Conservation (phyloP, 176 grass and related monocot species). For the Oryza australiensis region DNA sequence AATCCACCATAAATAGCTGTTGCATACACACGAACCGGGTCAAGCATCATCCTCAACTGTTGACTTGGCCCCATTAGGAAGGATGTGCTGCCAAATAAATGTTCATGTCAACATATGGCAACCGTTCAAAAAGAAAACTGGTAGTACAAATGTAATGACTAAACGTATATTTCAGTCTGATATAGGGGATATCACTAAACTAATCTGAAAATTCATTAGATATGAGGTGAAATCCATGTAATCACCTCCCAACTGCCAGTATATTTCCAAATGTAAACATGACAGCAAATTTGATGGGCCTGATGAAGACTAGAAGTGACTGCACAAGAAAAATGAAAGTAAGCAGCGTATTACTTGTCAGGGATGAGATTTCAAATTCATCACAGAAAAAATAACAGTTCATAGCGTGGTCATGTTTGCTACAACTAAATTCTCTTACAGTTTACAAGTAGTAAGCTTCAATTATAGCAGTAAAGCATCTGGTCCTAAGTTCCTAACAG, state of each 20-base stretch:
- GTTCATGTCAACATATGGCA: constrained; percentile 42
- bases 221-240: constrained; percentile 4
- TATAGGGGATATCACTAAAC: background rate
- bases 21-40: constrained; percentile 70
- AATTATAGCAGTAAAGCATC: background rate
- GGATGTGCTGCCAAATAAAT: constrained; percentile 76
- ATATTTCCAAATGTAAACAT: constrained; percentile 93
- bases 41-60: constrained; percentile 91
- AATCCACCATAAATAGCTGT: constrained; percentile 74
- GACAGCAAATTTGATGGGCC: constrained; percentile 83
- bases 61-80: constrained; percentile 73
- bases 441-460: background rate
- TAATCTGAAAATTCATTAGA: background rate
- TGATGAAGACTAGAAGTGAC: constrained; percentile 70
- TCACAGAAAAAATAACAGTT: background rate
- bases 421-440: background rate
- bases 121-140: constrained; percentile 12
- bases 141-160: background rate
- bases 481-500: background rate
- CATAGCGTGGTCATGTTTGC: background rate
- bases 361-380: background rate
- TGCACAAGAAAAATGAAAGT: constrained; percentile 44
- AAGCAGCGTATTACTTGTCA: background rate
- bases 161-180: background rate
- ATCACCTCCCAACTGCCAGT: constrained; percentile 84